These are phyloP conservation scores for Phytopythium delawarense DNA, from an alignment of 352 stramenopile species.

Conservation along the genomic window DNA sequence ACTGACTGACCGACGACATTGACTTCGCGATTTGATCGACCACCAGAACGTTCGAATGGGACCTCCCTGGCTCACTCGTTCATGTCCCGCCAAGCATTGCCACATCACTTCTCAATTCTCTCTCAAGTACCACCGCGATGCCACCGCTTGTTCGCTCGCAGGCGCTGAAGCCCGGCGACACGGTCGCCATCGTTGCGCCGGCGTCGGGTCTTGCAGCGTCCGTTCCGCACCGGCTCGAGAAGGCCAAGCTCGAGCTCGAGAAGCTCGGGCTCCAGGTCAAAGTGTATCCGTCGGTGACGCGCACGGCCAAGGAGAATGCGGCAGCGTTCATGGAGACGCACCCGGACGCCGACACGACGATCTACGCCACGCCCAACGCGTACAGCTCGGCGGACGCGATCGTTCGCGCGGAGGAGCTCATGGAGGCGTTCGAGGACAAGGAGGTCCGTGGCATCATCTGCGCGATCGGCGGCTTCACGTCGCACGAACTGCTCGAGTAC, in stretches of 20 bases:
- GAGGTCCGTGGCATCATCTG: conserved; percentile 41
- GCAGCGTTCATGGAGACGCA: background rate
- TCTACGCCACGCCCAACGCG: conserved; percentile 12
- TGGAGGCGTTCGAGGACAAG: conserved; percentile 45
- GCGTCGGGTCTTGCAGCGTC: conserved; percentile 36
- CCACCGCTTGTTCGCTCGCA: conserved; percentile 12
- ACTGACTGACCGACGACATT: background rate
- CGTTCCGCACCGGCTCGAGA: conserved; percentile 35
- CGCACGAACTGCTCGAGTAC: conserved; percentile 55
- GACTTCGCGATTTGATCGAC: background rate
- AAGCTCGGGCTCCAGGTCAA: conserved; percentile 34
- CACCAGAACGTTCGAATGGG: conserved; percentile 4
- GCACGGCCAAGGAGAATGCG: conserved; percentile 28
- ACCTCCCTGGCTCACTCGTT: background rate
- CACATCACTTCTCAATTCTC: background rate
- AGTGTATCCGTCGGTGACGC: conserved; percentile 38
- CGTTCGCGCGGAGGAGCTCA: conserved; percentile 38
- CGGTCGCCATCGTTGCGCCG: conserved; percentile 49
- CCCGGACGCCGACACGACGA: conserved; percentile 7
- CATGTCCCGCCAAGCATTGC: background rate
- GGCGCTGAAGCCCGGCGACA: conserved; percentile 31
- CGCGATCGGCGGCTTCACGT: conserved; percentile 54
- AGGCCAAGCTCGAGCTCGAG: conserved; percentile 33
- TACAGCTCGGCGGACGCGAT: conserved; percentile 51
- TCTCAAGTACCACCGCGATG: conserved; percentile 4